Percentiles rank a stretch among this genome's conserved stretches.
phyloP scores from a whole-genome alignment of 2,329 filamentous ascomycete species.

The Passalora sequoiae region DNA sequence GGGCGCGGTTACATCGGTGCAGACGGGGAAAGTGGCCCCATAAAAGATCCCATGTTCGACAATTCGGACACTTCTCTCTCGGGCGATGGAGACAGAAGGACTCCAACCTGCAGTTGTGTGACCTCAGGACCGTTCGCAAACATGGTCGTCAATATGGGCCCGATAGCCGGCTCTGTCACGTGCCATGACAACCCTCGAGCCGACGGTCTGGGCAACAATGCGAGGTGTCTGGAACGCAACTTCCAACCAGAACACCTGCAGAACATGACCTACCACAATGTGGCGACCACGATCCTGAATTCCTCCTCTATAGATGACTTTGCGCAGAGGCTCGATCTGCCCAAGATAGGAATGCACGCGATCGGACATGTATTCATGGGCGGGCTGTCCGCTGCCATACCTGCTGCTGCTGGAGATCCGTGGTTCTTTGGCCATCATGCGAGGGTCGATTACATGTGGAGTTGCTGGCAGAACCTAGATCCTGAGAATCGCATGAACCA shows the following conservation, averaged over 20 bases:
- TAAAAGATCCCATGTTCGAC: conserved; percentile 42
- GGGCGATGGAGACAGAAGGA: conserved; percentile 43
- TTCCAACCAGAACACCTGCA: not conserved
- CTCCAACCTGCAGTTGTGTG: conserved; percentile 51
- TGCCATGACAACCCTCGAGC: conserved; percentile 20
- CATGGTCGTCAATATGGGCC: conserved; percentile 28
- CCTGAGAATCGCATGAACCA: not conserved
- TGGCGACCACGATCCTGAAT: conserved; percentile 7
- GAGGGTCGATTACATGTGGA: not conserved
- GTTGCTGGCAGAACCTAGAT: conserved; percentile 1
- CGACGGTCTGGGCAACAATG: conserved; percentile 19
- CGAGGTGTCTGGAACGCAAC: conserved; percentile 11
- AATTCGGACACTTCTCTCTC: conserved; percentile 36
- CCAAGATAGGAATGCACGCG: not conserved
- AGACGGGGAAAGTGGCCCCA: too few relatives aligned
- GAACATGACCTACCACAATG: conserved; percentile 11
- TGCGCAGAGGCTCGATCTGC: conserved; percentile 2
- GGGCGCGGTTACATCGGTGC: too few relatives aligned
- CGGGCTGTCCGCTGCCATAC: not conserved
- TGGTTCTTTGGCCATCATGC: conserved; percentile 2
- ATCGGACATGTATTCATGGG: conserved; percentile 1
- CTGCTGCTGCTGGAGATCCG: not conserved
- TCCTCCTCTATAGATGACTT: conserved; percentile 5
- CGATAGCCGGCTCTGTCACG: conserved; percentile 8
- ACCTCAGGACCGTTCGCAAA: conserved; percentile 48